Conservation (phyloP, 192 early-diverging fungal species). For the Coemansia umbellata region DNA sequence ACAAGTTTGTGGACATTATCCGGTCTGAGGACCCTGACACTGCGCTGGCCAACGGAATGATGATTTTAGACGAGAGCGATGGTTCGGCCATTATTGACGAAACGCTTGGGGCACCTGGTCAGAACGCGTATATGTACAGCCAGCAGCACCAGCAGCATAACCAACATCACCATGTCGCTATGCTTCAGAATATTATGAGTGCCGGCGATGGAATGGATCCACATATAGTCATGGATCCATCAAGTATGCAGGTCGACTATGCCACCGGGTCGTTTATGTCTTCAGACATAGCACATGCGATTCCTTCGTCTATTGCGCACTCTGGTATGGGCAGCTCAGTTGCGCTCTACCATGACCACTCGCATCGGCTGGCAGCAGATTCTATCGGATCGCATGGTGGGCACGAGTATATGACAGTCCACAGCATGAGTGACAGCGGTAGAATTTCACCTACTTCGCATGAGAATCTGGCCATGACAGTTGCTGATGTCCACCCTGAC, state of each 20-base stretch:
- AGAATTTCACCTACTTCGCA: background rate
- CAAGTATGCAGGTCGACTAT: constrained; percentile 42
- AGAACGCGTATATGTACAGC: constrained; percentile 23
- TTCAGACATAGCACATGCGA: background rate
- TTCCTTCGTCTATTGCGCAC: background rate
- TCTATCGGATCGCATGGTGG: constrained; percentile 1
- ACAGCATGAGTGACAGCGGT: constrained; percentile 4
- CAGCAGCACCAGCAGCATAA: constrained; percentile 23
- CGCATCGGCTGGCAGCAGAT: background rate
- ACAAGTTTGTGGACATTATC: constrained; percentile 52
- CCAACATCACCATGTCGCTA: constrained; percentile 21
- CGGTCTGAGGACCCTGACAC: constrained; percentile 44
- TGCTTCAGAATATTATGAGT: constrained; percentile 32
- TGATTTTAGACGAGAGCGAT: constrained; percentile 46
- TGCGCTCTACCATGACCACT: background rate
- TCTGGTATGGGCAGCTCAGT: background rate
- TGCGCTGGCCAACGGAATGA: constrained; percentile 36
- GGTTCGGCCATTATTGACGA: constrained; percentile 37
- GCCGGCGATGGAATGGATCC: constrained; percentile 10
- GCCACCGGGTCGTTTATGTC: constrained; percentile 2
- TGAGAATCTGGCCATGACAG: constrained; percentile 2
- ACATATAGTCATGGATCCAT: constrained; percentile 39
- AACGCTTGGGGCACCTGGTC: constrained; percentile 15
- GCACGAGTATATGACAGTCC: background rate
- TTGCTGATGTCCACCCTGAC: background rate